Evolutionary conservation across 2,329 filamentous ascomycete species (phyloP).

Genomic region (Hypomyces rosellus): DNA sequence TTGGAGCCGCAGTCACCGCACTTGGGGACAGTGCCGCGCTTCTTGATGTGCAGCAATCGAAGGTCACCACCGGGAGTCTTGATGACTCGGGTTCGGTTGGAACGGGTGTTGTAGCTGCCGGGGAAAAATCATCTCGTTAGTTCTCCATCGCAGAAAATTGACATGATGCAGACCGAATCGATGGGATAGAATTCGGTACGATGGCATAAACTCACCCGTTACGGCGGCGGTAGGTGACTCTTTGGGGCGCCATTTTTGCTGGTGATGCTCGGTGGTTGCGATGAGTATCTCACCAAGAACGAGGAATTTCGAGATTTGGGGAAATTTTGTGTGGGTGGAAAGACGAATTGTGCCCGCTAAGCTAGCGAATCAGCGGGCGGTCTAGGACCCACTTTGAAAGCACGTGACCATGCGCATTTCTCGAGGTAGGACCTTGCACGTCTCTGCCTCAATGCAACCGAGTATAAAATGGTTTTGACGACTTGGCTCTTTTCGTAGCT

Average conservation of each 20-base stretch:
- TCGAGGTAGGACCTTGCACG: background rate
- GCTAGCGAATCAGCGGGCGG: conserved; percentile 28
- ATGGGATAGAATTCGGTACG: background rate
- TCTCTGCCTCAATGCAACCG: background rate
- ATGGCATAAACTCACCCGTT: conserved; percentile 60
- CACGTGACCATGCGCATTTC: conserved; percentile 8
- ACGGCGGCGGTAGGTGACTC: conserved; percentile 67
- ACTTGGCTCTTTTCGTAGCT: no score
- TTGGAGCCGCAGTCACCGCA: conserved; percentile 99
- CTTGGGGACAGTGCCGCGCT: conserved; percentile 96
- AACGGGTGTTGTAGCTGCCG: conserved; percentile 89
- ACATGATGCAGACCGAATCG: conserved; percentile 2
- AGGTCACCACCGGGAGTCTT: conserved; percentile 96
- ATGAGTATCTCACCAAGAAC: conserved; percentile 31
- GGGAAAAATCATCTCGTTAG: conserved; percentile 17
- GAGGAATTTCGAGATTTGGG: conserved; percentile 37
- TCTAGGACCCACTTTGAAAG: conserved; percentile 1
- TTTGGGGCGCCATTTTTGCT: conserved; percentile 53
- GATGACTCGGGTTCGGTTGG: conserved; percentile 92
- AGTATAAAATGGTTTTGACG: no score
- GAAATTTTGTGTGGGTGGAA: conserved; percentile 38
- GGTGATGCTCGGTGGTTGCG: conserved; percentile 32
- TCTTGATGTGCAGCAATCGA: conserved; percentile 98
- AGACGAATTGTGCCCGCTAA: conserved; percentile 32
- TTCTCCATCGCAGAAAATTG: conserved; percentile 11